A percentile compares a stretch with the other conserved stretches of the same genome.
These are phyloP conservation scores for Trichosanthes truncata DNA, from an alignment of 306 rosid species.

Conservation along the genomic window DNA sequence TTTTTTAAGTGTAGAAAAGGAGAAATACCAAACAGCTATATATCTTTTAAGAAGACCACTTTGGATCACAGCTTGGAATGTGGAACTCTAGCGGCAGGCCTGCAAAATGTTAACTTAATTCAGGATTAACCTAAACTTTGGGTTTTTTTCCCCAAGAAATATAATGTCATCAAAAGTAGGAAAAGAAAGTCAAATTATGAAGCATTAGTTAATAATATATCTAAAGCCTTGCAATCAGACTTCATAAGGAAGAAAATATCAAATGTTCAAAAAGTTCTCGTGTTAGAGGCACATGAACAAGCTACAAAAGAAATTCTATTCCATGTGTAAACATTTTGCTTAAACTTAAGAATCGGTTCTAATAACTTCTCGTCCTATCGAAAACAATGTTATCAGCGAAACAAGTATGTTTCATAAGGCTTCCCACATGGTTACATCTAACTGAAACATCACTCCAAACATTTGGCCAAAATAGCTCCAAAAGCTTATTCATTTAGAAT, in stretches of 20 bases:
- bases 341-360: background rate
- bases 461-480: background rate
- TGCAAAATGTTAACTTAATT: background rate
- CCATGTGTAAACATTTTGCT: background rate
- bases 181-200: background rate
- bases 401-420: background rate
- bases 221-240: background rate
- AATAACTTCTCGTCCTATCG: background rate
- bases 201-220: background rate
- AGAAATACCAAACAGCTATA: background rate
- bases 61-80: slow-evolving; percentile 4
- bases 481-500: background rate
- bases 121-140: background rate
- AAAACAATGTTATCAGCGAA: background rate
- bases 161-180: background rate
- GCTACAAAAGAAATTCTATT: background rate
- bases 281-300: background rate
- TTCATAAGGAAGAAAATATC: background rate
- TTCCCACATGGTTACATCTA: background rate
- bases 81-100: background rate
- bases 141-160: background rate
- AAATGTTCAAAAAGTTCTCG: background rate
- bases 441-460: background rate
- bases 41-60: background rate
- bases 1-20: background rate